These are phyloP conservation scores for Aureobasidium subglaciale DNA, from an alignment of 2,329 filamentous ascomycete genomes.

Conservation along the genomic window DNA sequence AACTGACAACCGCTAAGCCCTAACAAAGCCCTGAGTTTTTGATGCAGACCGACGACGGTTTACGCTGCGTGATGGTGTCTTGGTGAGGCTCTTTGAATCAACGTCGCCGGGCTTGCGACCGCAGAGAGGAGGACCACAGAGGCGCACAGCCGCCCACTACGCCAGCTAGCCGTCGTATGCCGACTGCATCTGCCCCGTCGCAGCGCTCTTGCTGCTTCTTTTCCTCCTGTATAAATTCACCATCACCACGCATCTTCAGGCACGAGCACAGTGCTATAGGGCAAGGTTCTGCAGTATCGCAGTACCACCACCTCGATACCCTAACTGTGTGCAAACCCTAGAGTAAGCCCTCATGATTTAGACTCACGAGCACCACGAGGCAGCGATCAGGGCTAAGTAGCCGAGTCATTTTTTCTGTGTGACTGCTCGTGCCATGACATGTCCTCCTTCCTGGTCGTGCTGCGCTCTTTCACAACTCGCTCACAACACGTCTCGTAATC, in stretches of 20 bases:
- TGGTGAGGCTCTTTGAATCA: neutral
- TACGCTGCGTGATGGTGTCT: neutral
- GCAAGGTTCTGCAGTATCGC: neutral
- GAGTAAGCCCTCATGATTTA: neutral
- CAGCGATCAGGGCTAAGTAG: neutral
- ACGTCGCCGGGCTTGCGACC: neutral
- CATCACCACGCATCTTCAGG: too few relatives aligned
- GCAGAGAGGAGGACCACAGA: neutral
- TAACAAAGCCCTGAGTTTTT: slow-evolving; percentile 3
- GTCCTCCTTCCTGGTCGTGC: too few relatives aligned
- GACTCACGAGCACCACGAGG: neutral
- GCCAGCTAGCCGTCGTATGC: neutral
- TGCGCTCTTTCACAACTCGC: too few relatives aligned
- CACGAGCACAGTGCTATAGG: neutral
- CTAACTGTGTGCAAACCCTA: neutral
- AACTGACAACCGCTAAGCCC: neutral
- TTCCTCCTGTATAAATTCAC: too few relatives aligned
- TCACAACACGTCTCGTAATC: too few relatives aligned
- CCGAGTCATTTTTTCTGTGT: neutral
- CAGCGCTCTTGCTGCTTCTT: too few relatives aligned
- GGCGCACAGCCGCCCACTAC: neutral
- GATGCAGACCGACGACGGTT: neutral
- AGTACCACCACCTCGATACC: neutral
- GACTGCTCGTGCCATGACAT: neutral
- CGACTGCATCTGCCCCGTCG: neutral